A percentile compares a stretch with the other conserved stretches of the same genome.
These are phyloP conservation scores for Lanmaoa pseudosensibilis DNA, from an alignment of 768 basidiomycete genomes.

Conservation along the genomic window DNA sequence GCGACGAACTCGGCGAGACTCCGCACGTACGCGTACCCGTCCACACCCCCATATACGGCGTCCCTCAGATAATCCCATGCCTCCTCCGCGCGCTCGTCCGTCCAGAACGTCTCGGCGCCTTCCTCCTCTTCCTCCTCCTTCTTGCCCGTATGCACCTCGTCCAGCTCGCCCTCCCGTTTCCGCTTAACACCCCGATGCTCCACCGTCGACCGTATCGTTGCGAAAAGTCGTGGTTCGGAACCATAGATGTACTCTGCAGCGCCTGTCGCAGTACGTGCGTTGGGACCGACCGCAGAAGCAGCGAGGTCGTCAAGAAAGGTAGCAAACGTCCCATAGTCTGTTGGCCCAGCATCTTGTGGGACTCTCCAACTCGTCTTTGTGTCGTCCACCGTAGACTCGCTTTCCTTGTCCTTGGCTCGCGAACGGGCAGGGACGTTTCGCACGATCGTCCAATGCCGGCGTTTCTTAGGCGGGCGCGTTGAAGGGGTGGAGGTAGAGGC, in stretches of 20 bases:
- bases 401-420: conserved; percentile 53
- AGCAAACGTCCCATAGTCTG: conserved; percentile 66
- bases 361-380: conserved; percentile 44
- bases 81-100: conserved; percentile 44
- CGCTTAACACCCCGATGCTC: conserved; percentile 24
- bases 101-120: conserved; percentile 46
- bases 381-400: conserved; percentile 36
- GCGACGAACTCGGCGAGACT: conserved; percentile 74
- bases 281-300: conserved; percentile 29
- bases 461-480: conserved; percentile 25
- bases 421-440: conserved; percentile 51
- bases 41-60: conserved; percentile 77
- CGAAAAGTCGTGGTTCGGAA: conserved; percentile 27
- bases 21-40: conserved; percentile 72
- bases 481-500: conserved; percentile 1
- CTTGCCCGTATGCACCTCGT: background rate
- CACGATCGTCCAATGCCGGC: conserved; percentile 61
- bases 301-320: conserved; percentile 46
- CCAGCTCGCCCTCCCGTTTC: conserved; percentile 18
- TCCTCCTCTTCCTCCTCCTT: conserved; percentile 9
- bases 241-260: conserved; percentile 13
- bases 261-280: conserved; percentile 11
- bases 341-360: conserved; percentile 51
- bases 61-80: conserved; percentile 70
- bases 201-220: conserved; percentile 40